Evolutionary conservation across 1,284 basidiomycete species (phyloP), one percentile per base, ranked within the genome.

Genomic region (Mycena sp.): DNA sequence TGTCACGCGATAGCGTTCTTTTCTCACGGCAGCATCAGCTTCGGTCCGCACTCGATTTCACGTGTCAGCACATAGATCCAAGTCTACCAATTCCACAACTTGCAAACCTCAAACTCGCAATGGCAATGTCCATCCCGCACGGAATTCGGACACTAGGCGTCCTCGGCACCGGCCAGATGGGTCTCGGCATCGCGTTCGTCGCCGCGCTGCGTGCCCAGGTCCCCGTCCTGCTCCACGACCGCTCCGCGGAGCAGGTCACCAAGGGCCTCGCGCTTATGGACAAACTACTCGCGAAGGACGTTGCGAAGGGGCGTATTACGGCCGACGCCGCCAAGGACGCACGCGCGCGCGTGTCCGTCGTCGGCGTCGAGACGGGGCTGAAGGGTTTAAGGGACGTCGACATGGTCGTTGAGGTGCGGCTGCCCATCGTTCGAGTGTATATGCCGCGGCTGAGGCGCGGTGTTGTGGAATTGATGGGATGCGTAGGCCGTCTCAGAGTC

Each of bases 371-470:
- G 73, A 75, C 14, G 51, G 83, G 82, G 0, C 69, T 91, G 28
- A 80, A 82, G 32, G 86, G 82, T 10, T 74, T 94, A 67, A 79
- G 87, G 40, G 92, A 96, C 69, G 91, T 89, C 6, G 94, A 97
- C 73, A 89, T 98, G 85, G 92, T 95, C 41, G 84, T 98, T 58
- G 96, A 99, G 85, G 93, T 92, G 63, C 64, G 85, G n/a, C n/a
- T n/a, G n/a, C n/a, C n/a, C n/a, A n/a, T n/a, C n/a, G n/a, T n/a
- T n/a, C n/a, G n/a, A n/a, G n/a, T n/a, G n/a, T n/a, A n/a, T n/a
- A n/a, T 70, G 43, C 12, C 16, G 14, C 30, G 43, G 26, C 56
- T 5, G 28, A 23, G 29, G 21, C 35, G n/a, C 19, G 11, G 4
- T 11, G 40, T 62, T 10, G 51, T 48, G n/a, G 12, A 16, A 19